A percentile compares a stretch with the other conserved stretches of the same genome.
Conservation (phyloP, 2,329 filamentous ascomycete genomes). For the Aphanocladium album region DNA sequence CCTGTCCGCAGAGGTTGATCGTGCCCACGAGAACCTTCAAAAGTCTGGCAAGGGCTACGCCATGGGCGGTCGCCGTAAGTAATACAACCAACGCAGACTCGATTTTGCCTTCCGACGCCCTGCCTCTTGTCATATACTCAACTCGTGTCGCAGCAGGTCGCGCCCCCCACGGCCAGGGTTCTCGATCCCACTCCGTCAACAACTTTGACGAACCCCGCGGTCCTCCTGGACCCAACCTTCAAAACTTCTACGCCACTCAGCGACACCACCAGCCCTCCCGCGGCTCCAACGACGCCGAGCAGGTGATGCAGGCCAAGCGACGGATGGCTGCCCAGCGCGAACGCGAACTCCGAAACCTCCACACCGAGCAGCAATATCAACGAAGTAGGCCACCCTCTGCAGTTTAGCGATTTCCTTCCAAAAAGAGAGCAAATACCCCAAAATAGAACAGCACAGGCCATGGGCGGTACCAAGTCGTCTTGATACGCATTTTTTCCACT, state of each 20-base stretch:
- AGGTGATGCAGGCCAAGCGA: constrained; percentile 98
- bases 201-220: constrained; percentile 72
- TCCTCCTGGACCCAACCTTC: constrained; percentile 68
- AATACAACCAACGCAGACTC: constrained; percentile 34
- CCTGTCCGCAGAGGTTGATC: constrained; percentile 74
- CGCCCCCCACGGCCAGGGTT: constrained; percentile 54
- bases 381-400: constrained; percentile 87
- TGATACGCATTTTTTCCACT: constrained; percentile 15
- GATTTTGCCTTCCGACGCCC: neutral
- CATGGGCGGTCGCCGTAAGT: constrained; percentile 73
- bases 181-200: constrained; percentile 78
- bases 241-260: constrained; percentile 92
- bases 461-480: constrained; percentile 18
- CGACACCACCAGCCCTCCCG: constrained; percentile 85
- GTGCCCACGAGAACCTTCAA: constrained; percentile 88
- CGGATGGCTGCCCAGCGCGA: constrained; percentile 98
- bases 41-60: constrained; percentile 95
- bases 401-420: constrained; percentile 56
- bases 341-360: constrained; percentile 98
- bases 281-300: constrained; percentile 85
- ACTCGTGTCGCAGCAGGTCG: constrained; percentile 57
- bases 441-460: constrained; percentile 28
- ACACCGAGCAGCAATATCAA: constrained; percentile 99
- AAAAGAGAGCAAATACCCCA: constrained; percentile 26
- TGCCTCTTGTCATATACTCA: constrained; percentile 9